Conservation (phyloP, 306 rosid species). For the Corylus heterophylla region DNA sequence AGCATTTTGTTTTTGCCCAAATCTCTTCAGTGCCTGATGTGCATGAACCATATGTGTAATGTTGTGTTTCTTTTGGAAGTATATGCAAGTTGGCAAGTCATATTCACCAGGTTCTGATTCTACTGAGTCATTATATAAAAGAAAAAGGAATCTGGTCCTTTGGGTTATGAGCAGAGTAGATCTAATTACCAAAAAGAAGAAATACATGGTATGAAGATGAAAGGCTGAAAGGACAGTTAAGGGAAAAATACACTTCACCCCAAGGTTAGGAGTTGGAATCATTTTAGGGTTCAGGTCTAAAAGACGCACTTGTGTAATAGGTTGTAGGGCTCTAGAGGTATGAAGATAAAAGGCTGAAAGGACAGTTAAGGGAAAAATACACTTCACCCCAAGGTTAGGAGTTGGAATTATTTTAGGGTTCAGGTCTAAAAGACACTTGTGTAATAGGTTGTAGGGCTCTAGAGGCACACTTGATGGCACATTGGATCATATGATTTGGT, state of each 20-base stretch:
- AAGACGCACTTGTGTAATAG: too few species aligned
- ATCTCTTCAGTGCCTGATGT: not conserved
- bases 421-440: too few species aligned
- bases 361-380: not conserved
- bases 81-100: not conserved
- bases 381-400: too few species aligned
- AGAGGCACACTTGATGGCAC: too few species aligned
- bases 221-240: not conserved
- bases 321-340: too few species aligned
- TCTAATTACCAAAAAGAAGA: not conserved
- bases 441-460: too few species aligned
- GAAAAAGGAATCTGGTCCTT: too few species aligned
- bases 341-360: not conserved
- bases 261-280: too few species aligned
- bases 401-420: too few species aligned
- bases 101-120: slow-evolving; percentile 3
- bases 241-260: not conserved
- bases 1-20: not conserved
- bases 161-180: not conserved
- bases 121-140: not conserved
- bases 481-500: too few species aligned
- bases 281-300: too few species aligned
- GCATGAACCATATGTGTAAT: not conserved
- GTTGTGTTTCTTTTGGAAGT: not conserved
- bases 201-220: not conserved